Percentiles rank a stretch among this genome's conserved stretches.
These are phyloP conservation scores for Priceomyces haplophilus DNA, from an alignment of 805 yeast genomes.

Conservation along the genomic window DNA sequence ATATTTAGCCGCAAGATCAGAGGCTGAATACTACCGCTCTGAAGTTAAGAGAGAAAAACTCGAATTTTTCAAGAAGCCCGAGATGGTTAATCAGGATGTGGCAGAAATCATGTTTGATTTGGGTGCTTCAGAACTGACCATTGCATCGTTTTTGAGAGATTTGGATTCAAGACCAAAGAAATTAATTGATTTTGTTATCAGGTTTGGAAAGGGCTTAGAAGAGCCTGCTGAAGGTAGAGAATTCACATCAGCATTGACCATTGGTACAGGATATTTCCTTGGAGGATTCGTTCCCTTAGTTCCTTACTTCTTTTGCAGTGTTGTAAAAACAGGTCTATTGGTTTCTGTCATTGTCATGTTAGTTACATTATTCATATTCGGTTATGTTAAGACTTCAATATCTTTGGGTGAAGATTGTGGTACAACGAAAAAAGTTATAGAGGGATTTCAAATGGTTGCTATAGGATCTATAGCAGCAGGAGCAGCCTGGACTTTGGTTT, in stretches of 20 bases:
- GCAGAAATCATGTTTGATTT: slow-evolving; percentile 78
- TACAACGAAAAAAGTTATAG: slow-evolving; percentile 55
- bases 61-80: slow-evolving; percentile 62
- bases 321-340: slow-evolving; percentile 75
- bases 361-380: slow-evolving; percentile 82
- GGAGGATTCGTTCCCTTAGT: slow-evolving; percentile 91
- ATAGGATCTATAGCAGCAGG: slow-evolving; percentile 98
- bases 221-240: slow-evolving; percentile 94
- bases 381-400: slow-evolving; percentile 77
- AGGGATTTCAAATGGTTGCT: slow-evolving; percentile 89
- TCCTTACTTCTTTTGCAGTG: slow-evolving; percentile 80
- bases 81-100: slow-evolving; percentile 67
- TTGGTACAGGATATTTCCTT: slow-evolving; percentile 81
- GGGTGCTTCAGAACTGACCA: slow-evolving; percentile 69
- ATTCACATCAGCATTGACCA: slow-evolving; percentile 81
- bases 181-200: slow-evolving; percentile 82
- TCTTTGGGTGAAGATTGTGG: slow-evolving; percentile 80
- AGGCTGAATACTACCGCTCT: slow-evolving; percentile 67
- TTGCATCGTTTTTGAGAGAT: slow-evolving; percentile 70
- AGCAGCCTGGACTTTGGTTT: slow-evolving; percentile 91
- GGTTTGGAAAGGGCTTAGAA: slow-evolving; percentile 88
- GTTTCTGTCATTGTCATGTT: slow-evolving; percentile 78
- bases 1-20: slow-evolving; percentile 89
- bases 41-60: slow-evolving; percentile 72
- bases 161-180: slow-evolving; percentile 72